These are phyloP conservation scores for Craspedostauros australis DNA, from an alignment of 108 stramenopile species.

Conservation along the genomic window DNA sequence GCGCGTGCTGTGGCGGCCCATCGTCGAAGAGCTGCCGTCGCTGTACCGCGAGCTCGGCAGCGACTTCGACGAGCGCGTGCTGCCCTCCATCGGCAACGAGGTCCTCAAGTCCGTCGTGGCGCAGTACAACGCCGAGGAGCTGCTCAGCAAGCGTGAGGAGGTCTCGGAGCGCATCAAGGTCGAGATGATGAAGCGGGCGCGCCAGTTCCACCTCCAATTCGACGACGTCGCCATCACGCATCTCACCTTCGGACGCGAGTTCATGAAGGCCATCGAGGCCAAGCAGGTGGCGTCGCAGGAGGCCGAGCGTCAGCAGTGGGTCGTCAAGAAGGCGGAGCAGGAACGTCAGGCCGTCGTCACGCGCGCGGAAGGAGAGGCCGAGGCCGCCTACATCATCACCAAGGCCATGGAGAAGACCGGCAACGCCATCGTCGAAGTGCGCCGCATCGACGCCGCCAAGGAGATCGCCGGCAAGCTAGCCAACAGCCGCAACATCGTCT, in stretches of 20 bases:
- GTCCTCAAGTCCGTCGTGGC: slow-evolving; percentile 98
- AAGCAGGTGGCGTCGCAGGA: slow-evolving; percentile 99
- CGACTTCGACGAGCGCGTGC: slow-evolving; percentile 98
- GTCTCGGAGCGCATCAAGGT: slow-evolving; percentile 88
- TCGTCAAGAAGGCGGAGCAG: slow-evolving; percentile 95
- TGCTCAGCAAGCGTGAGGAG: slow-evolving; percentile 96
- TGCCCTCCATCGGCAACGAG: slow-evolving; percentile 98
- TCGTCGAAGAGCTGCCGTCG: slow-evolving; percentile 83
- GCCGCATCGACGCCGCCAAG: slow-evolving; percentile 99
- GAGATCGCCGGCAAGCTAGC: slow-evolving; percentile 96
- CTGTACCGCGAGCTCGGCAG: slow-evolving; percentile 93
- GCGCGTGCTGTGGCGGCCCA: slow-evolving; percentile 96
- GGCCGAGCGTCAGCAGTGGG: slow-evolving; percentile 97
- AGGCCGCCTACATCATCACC: slow-evolving; percentile 95
- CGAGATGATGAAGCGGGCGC: slow-evolving; percentile 92
- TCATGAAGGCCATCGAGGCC: slow-evolving; percentile 97
- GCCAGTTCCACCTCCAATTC: slow-evolving; percentile 91
- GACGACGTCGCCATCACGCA: slow-evolving; percentile 99
- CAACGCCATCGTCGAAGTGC: slow-evolving; percentile 96
- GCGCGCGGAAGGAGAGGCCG: slow-evolving; percentile 98
- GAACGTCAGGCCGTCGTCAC: slow-evolving; percentile 96
- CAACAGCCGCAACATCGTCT: slow-evolving; percentile 89
- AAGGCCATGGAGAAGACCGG: slow-evolving; percentile 95
- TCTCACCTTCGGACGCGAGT: slow-evolving; percentile 97
- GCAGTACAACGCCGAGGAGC: slow-evolving; percentile 99